Conservation (phyloP, 139 green algal species). For the Coccomyxa sp. region DNA sequence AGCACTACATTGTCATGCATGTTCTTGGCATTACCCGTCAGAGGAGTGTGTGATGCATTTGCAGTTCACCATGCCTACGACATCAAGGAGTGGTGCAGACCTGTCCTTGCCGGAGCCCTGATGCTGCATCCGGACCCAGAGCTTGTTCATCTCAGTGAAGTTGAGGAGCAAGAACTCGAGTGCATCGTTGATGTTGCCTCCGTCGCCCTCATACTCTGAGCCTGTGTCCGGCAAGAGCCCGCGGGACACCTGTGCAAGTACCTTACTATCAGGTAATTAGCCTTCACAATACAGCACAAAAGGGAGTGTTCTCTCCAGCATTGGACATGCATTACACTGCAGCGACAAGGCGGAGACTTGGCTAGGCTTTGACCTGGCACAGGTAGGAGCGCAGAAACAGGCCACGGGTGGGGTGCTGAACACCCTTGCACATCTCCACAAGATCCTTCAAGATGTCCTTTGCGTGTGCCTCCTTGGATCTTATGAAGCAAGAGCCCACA, state of each 20-base stretch:
- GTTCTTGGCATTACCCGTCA: too few species aligned
- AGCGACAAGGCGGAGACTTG: not conserved
- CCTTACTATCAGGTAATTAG: not conserved
- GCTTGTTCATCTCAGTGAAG: conserved; percentile 99
- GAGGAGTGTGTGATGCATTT: too few species aligned
- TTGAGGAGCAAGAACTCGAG: conserved; percentile 96
- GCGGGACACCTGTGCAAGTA: conserved; percentile 27
- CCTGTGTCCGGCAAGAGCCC: conserved; percentile 71
- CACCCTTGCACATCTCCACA: conserved; percentile 94
- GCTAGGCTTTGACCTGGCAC: conserved; percentile 39
- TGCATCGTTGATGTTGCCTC: conserved; percentile 79
- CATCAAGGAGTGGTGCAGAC: too few species aligned
- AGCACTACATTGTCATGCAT: too few species aligned
- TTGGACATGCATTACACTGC: not conserved
- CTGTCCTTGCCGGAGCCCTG: conserved; percentile 38
- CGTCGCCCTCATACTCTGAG: conserved; percentile 63
- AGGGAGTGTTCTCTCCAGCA: too few species aligned
- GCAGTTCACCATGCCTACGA: too few species aligned
- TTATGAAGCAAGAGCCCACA: conserved; percentile 86
- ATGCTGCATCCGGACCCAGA: conserved; percentile 92
- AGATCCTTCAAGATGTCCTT: conserved; percentile 91
- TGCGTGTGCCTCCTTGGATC: conserved; percentile 57
- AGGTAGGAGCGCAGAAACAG: conserved; percentile 96
- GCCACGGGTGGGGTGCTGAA: conserved; percentile 95
- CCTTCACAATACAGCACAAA: too few species aligned